Conservation (phyloP, 441 rosid species). For the Daphne laureola region DNA sequence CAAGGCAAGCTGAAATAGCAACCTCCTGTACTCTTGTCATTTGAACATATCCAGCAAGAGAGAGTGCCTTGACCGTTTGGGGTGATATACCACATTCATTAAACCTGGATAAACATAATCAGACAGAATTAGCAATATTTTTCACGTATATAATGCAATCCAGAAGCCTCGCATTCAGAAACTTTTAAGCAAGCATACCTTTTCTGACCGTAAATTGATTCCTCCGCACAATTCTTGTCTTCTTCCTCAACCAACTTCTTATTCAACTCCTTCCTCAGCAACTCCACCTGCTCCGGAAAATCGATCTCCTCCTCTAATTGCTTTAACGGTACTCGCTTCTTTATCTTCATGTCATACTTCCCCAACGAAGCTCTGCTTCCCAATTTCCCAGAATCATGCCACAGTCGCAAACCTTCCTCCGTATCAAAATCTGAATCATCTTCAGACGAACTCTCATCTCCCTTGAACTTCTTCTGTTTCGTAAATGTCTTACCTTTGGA, state of each 20-base stretch:
- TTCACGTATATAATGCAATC: slow-evolving; percentile 3
- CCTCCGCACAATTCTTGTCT: slow-evolving; percentile 29
- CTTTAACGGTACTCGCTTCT: slow-evolving; percentile 56
- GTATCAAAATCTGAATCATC: slow-evolving; percentile 47
- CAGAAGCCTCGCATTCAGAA: neutral
- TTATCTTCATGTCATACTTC: slow-evolving; percentile 59
- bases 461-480: slow-evolving; percentile 36
- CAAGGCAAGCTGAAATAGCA: slow-evolving; percentile 61
- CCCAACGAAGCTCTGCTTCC: slow-evolving; percentile 75
- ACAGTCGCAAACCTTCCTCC: slow-evolving; percentile 32
- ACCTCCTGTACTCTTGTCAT: slow-evolving; percentile 94
- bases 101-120: slow-evolving; percentile 42
- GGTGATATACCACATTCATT: slow-evolving; percentile 77
- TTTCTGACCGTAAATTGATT: slow-evolving; percentile 52
- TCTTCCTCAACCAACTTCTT: slow-evolving; percentile 33
- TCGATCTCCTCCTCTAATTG: slow-evolving; percentile 41
- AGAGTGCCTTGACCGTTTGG: slow-evolving; percentile 63
- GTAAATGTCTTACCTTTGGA: slow-evolving; percentile 23
- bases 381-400: slow-evolving; percentile 35
- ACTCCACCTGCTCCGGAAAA: slow-evolving; percentile 47
- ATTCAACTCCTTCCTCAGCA: slow-evolving; percentile 50
- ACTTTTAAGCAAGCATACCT: slow-evolving; percentile 27
- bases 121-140: slow-evolving; percentile 11
- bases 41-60: slow-evolving; percentile 66
- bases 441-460: slow-evolving; percentile 54